Evolutionary conservation across 768 basidiomycete genomes (phyloP).

Genomic region (Russula virescens): DNA sequence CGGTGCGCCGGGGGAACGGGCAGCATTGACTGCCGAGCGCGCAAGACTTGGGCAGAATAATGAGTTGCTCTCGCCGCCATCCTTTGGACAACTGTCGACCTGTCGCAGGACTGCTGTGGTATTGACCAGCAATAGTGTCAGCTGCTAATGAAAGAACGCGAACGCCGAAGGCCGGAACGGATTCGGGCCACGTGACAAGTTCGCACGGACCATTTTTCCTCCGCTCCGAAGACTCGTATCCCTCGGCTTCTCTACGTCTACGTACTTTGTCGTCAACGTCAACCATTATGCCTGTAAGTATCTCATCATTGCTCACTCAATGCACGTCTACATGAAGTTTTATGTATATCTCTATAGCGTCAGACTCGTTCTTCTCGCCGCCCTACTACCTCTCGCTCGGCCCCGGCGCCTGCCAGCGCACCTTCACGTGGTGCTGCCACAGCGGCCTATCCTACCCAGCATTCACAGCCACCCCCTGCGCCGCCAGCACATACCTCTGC

Average conservation of each 20-base stretch:
- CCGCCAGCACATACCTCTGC: conserved; percentile 27
- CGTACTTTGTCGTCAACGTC: neutral
- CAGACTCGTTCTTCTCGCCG: conserved; percentile 74
- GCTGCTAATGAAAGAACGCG: too few species aligned
- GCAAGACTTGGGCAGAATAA: conserved; percentile 8
- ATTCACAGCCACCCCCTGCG: conserved; percentile 35
- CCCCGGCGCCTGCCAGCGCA: conserved; percentile 42
- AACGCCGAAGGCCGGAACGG: too few species aligned
- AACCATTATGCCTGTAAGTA: conserved; percentile 45
- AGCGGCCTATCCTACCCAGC: conserved; percentile 28
- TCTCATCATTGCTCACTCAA: neutral
- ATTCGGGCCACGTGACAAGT: conserved; percentile 7
- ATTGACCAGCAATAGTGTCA: too few species aligned
- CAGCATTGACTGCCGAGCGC: neutral
- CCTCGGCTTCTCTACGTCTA: neutral
- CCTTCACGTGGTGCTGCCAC: conserved; percentile 31
- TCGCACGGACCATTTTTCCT: conserved; percentile 10
- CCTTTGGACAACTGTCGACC: neutral
- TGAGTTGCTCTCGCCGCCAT: conserved; percentile 17
- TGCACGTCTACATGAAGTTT: neutral
- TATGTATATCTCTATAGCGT: conserved; percentile 43
- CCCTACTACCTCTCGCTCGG: conserved; percentile 37
- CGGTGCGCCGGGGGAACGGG: conserved; percentile 19
- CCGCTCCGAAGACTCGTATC: neutral
- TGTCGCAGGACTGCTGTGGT: too few species aligned